Conservation (phyloP, 179 eudicot genomes). For the Patellifolia procumbens region DNA sequence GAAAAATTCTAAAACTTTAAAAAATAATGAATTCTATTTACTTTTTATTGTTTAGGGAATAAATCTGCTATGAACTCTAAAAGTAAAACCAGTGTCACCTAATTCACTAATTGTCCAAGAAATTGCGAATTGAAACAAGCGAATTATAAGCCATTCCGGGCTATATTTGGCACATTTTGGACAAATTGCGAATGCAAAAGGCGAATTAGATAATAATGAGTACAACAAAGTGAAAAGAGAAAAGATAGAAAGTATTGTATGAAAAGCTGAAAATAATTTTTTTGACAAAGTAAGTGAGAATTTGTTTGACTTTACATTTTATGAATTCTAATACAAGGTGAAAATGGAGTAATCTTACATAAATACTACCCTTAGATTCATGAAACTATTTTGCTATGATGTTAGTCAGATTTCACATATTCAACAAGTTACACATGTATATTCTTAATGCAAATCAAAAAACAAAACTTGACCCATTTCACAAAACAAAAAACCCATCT, state of each 20-base stretch:
- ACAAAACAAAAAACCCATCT: slow-evolving; percentile 19
- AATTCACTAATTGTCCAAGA: too few species aligned
- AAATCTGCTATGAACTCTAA: background rate
- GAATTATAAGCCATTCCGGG: too few species aligned
- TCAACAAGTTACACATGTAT: background rate
- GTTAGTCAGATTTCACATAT: slow-evolving; percentile 28
- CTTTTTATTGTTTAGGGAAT: background rate
- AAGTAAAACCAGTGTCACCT: background rate
- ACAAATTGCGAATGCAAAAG: too few species aligned
- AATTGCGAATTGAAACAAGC: too few species aligned
- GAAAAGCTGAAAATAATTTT: background rate
- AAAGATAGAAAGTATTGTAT: background rate
- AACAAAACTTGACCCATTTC: slow-evolving; percentile 26
- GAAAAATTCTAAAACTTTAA: background rate
- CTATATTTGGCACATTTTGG: too few species aligned
- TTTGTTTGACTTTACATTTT: slow-evolving; percentile 35
- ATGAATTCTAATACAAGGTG: background rate
- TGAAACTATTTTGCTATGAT: slow-evolving; percentile 22
- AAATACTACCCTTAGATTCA: slow-evolving; percentile 10
- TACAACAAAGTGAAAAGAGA: too few species aligned
- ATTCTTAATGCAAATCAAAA: background rate
- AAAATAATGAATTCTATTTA: background rate
- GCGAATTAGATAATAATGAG: too few species aligned
- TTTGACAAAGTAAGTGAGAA: background rate
- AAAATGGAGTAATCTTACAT: slow-evolving; percentile 26